These are phyloP conservation scores for Trichophyton schoenleinii DNA, from an alignment of 2,329 filamentous ascomycete genomes.

Conservation along the genomic window DNA sequence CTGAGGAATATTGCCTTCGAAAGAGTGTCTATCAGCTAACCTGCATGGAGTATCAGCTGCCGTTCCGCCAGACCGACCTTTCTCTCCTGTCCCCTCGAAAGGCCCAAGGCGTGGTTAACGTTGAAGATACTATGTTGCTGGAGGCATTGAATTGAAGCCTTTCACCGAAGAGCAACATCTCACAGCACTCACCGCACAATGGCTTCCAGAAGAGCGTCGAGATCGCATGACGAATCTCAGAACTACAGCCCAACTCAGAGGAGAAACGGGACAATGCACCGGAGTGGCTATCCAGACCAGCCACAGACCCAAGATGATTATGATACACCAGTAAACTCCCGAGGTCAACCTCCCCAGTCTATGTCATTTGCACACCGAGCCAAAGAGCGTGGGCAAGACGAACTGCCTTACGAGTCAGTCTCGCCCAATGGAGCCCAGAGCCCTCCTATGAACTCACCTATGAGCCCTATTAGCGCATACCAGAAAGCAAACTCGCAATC, in stretches of 20 bases:
- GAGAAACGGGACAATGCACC: neutral
- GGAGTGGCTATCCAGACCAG: constrained; percentile 15
- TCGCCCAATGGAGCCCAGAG: neutral
- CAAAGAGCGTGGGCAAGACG: constrained; percentile 2
- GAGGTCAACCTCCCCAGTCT: constrained; percentile 36
- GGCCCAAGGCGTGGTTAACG: neutral
- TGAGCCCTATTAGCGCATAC: neutral
- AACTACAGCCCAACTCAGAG: neutral
- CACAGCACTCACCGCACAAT: neutral
- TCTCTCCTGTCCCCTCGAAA: too few species aligned
- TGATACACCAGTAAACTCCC: constrained; percentile 46
- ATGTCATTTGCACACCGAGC: constrained; percentile 20
- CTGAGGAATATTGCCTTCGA: neutral
- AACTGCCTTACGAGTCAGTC: neutral
- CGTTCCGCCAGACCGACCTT: neutral
- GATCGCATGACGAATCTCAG: neutral
- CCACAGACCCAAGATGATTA: constrained; percentile 51
- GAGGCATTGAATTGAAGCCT: neutral
- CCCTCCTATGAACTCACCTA: neutral
- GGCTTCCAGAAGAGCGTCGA: neutral
- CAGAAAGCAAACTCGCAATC: constrained; percentile 5
- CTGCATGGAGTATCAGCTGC: neutral
- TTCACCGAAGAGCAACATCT: neutral
- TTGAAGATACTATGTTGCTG: neutral
- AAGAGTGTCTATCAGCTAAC: neutral